Evolutionary conservation across 305 asterid genomes (phyloP).

Genomic region (Fraxinus floribunda): DNA sequence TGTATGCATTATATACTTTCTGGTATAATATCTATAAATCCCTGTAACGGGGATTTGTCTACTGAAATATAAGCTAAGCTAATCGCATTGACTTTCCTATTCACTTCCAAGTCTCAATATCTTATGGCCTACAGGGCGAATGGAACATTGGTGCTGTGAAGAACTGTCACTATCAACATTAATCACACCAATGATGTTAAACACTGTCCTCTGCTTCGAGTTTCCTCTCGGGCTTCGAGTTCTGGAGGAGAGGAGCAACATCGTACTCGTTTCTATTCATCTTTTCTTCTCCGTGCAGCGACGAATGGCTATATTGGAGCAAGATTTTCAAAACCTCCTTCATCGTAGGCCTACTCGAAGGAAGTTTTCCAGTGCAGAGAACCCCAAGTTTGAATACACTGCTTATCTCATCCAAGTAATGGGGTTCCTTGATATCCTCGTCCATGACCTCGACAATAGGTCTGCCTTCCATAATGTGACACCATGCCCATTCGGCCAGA

Average conservation of each 20-base stretch:
- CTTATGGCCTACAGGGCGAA: neutral
- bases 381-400: slow-evolving; percentile 70
- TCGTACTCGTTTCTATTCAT: slow-evolving; percentile 42
- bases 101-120: neutral
- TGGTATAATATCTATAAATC: neutral
- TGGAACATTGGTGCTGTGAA: neutral
- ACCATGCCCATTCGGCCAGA: slow-evolving; percentile 85
- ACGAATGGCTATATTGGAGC: slow-evolving; percentile 39
- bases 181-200: neutral
- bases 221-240: slow-evolving; percentile 30
- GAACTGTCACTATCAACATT: neutral
- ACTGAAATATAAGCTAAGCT: neutral
- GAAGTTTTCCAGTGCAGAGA: slow-evolving; percentile 58
- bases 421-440: slow-evolving; percentile 57
- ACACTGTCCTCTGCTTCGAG: slow-evolving; percentile 29
- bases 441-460: slow-evolving; percentile 49
- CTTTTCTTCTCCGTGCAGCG: slow-evolving; percentile 28
- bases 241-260: slow-evolving; percentile 66
- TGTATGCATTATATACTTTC: neutral
- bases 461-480: slow-evolving; percentile 43
- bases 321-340: slow-evolving; percentile 62
- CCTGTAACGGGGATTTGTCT: neutral
- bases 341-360: slow-evolving; percentile 77
- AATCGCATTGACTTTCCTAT: neutral
- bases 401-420: slow-evolving; percentile 57